These are phyloP conservation scores for Maudiozyma barnettii DNA, from an alignment of 805 yeast species.

Conservation along the genomic window DNA sequence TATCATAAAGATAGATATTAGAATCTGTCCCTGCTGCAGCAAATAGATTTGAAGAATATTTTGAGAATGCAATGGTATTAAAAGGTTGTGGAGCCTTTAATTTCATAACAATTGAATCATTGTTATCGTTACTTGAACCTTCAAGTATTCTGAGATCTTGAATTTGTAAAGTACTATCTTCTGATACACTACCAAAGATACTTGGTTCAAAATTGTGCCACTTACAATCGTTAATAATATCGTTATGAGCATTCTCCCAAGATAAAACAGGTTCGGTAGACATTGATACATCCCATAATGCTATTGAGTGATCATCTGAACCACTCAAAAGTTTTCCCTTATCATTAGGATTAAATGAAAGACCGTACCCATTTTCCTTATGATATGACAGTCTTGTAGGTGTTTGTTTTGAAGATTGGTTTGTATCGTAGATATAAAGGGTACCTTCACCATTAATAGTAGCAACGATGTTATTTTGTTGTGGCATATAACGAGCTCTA, in stretches of 20 bases:
- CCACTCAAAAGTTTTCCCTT: slow-evolving; percentile 47
- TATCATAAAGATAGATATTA: slow-evolving; percentile 55
- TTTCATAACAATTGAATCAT: slow-evolving; percentile 17
- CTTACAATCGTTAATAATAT: slow-evolving; percentile 66
- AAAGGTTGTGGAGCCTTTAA: slow-evolving; percentile 33
- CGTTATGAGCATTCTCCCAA: slow-evolving; percentile 35
- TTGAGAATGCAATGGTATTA: slow-evolving; percentile 59
- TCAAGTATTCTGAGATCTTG: slow-evolving; percentile 40
- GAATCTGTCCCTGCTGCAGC: slow-evolving; percentile 67
- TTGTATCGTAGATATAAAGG: slow-evolving; percentile 42
- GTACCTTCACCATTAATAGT: slow-evolving; percentile 63
- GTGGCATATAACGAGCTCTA: slow-evolving; percentile 64
- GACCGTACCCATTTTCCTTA: slow-evolving; percentile 62
- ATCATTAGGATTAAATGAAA: slow-evolving; percentile 49
- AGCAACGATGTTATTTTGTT: slow-evolving; percentile 43
- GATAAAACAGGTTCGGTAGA: slow-evolving; percentile 21
- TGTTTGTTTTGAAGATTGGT: slow-evolving; percentile 20
- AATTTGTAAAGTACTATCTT: slow-evolving; percentile 47
- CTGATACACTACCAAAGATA: slow-evolving; percentile 64
- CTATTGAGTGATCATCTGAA: slow-evolving; percentile 58
- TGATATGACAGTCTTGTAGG: slow-evolving; percentile 42
- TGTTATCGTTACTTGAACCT: slow-evolving; percentile 4
- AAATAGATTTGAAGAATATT: slow-evolving; percentile 46
- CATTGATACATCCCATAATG: slow-evolving; percentile 44
- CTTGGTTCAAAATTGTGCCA: slow-evolving; percentile 51